These are phyloP conservation scores for Hypomontagnella submonticulosa DNA, from an alignment of 495 filamentous ascomycete genomes.

Conservation along the genomic window DNA sequence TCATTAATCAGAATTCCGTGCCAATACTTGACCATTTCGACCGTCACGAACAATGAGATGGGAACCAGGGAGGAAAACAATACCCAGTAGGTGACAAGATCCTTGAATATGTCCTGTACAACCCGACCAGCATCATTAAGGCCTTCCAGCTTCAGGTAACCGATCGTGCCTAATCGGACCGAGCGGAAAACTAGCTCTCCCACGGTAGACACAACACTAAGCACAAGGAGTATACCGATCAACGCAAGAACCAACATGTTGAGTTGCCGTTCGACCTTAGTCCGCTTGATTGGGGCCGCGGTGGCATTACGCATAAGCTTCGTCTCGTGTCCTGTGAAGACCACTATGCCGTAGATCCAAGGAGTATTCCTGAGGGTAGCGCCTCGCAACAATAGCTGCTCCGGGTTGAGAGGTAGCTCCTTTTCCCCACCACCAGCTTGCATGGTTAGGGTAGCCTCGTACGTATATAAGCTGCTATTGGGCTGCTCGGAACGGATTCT, in stretches of 20 bases:
- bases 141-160: slow-evolving; percentile 74
- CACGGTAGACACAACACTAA: slow-evolving; percentile 89
- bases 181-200: slow-evolving; percentile 86
- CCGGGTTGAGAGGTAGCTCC: slow-evolving; percentile 68
- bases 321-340: slow-evolving; percentile 98
- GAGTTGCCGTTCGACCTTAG: slow-evolving; percentile 90
- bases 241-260: slow-evolving; percentile 94
- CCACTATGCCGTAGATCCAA: slow-evolving; percentile 96
- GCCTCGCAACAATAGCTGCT: slow-evolving; percentile 89
- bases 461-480: slow-evolving; percentile 98
- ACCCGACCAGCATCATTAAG: slow-evolving; percentile 58
- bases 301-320: slow-evolving; percentile 99
- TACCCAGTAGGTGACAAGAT: slow-evolving; percentile 98
- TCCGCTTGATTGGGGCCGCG: slow-evolving; percentile 96
- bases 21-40: slow-evolving; percentile 98
- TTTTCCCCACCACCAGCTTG: slow-evolving; percentile 94
- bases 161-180: slow-evolving; percentile 66
- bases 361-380: slow-evolving; percentile 96
- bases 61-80: slow-evolving; percentile 97
- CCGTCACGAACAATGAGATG: slow-evolving; percentile 96
- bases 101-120: slow-evolving; percentile 87
- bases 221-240: slow-evolving; percentile 80
- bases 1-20: slow-evolving; percentile 97
- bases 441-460: slow-evolving; percentile 96
- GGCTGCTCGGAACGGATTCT: slow-evolving; percentile 94